phyloP scores from a whole-genome alignment of 805 yeast genomes.

The Komagataella phaffii region DNA sequence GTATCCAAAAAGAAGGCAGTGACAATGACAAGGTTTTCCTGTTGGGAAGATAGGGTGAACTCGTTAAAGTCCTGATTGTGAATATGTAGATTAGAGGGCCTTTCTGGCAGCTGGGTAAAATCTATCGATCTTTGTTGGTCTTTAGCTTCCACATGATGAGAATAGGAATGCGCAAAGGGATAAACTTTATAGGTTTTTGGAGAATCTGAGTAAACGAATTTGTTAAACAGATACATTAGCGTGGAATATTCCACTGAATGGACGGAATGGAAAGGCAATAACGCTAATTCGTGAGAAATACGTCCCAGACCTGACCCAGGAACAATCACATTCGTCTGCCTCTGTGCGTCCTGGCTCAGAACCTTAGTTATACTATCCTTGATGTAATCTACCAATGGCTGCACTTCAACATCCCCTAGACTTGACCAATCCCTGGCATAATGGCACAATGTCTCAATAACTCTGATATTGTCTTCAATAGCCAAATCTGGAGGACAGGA shows the following conservation, averaged over 20 bases:
- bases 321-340: slow-evolving; percentile 40
- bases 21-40: slow-evolving; percentile 40
- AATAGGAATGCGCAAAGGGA: slow-evolving; percentile 54
- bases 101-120: slow-evolving; percentile 13
- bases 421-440: slow-evolving; percentile 67
- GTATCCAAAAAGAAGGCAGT: slow-evolving; percentile 82
- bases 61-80: slow-evolving; percentile 54
- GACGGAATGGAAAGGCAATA: slow-evolving; percentile 28
- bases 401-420: slow-evolving; percentile 32
- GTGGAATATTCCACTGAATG: slow-evolving; percentile 69
- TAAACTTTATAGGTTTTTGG: slow-evolving; percentile 13
- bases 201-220: slow-evolving; percentile 31
- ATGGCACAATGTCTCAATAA: slow-evolving; percentile 64
- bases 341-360: slow-evolving; percentile 15
- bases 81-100: slow-evolving; percentile 35
- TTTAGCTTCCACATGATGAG: slow-evolving; percentile 38
- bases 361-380: slow-evolving; percentile 22
- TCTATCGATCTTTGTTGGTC: slow-evolving; percentile 37
- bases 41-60: slow-evolving; percentile 21
- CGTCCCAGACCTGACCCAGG: slow-evolving; percentile 90
- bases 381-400: slow-evolving; percentile 42
- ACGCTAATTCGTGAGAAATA: slow-evolving; percentile 50
- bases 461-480: slow-evolving; percentile 24
- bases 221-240: slow-evolving; percentile 60
- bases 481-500: slow-evolving; percentile 28